These are phyloP conservation scores for Phaseolus lunatus DNA, from an alignment of 306 rosid species.

Conservation along the genomic window DNA sequence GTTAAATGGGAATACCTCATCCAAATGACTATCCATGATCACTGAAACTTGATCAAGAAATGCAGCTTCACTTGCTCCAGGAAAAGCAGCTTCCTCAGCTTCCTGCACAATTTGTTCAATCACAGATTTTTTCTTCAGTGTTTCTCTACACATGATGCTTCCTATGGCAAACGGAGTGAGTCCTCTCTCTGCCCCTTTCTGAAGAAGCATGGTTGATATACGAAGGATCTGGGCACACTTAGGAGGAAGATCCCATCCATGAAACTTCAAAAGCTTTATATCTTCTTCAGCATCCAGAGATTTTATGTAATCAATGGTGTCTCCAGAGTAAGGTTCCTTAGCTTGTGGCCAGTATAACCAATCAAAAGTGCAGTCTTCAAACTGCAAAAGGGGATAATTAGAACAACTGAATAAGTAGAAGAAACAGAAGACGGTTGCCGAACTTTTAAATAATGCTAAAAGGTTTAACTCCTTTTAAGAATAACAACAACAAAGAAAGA, in stretches of 20 bases:
- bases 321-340: constrained; percentile 60
- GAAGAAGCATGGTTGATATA: constrained; percentile 72
- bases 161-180: constrained; percentile 70
- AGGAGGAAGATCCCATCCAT: constrained; percentile 70
- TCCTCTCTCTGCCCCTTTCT: constrained; percentile 71
- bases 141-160: constrained; percentile 69
- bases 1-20: constrained; percentile 46
- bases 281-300: constrained; percentile 65
- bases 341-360: constrained; percentile 88
- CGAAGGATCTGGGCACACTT: constrained; percentile 56
- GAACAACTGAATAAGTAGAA: constrained; percentile 35
- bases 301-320: constrained; percentile 62
- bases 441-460: background rate
- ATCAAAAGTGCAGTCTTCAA: constrained; percentile 82
- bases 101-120: constrained; percentile 65
- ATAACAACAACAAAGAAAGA: constrained; percentile 1
- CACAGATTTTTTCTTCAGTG: constrained; percentile 58
- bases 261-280: constrained; percentile 66
- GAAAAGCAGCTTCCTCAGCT: constrained; percentile 59
- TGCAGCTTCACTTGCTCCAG: constrained; percentile 57
- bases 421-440: background rate
- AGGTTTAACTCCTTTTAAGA: background rate
- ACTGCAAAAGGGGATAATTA: constrained; percentile 46
- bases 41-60: constrained; percentile 61
- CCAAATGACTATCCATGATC: constrained; percentile 60